phyloP scores from a whole-genome alignment of 352 stramenopile species.

The Phytophthora vignae region DNA sequence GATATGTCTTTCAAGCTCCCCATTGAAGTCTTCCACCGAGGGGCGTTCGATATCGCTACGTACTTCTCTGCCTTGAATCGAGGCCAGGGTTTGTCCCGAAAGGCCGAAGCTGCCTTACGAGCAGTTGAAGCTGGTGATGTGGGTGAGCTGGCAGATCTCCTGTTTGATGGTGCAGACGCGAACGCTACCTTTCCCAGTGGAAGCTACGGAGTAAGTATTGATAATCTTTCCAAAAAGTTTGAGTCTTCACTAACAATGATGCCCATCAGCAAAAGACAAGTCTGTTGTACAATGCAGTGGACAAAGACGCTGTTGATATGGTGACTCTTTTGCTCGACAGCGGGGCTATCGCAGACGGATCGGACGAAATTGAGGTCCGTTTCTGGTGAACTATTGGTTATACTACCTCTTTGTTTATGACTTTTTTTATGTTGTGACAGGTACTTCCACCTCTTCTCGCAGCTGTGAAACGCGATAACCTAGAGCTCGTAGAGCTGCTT shows the following conservation, averaged over 20 bases:
- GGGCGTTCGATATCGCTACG: not conserved
- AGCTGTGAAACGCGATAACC: not conserved
- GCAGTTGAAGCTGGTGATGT: not conserved
- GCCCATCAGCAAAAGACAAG: not conserved
- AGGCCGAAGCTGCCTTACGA: not conserved
- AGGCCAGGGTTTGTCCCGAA: not conserved
- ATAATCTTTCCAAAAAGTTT: not conserved
- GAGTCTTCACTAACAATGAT: not conserved
- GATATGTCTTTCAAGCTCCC: constrained; percentile 2
- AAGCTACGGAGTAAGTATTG: not conserved
- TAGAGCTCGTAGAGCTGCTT: not conserved
- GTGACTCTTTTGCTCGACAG: not conserved
- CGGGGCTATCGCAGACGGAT: not conserved
- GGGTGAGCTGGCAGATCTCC: not conserved
- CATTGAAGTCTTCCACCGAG: not conserved
- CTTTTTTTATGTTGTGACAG: not conserved
- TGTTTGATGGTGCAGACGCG: not conserved
- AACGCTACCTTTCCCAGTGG: not conserved
- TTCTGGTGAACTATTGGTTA: not conserved
- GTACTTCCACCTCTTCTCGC: not conserved
- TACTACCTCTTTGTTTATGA: not conserved
- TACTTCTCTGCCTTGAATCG: not conserved
- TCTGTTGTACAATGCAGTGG: not conserved
- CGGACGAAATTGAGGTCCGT: not conserved
- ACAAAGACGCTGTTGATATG: not conserved